Evolutionary conservation across 2,329 filamentous ascomycete species (phyloP).

Genomic region (Penicillium sp.): DNA sequence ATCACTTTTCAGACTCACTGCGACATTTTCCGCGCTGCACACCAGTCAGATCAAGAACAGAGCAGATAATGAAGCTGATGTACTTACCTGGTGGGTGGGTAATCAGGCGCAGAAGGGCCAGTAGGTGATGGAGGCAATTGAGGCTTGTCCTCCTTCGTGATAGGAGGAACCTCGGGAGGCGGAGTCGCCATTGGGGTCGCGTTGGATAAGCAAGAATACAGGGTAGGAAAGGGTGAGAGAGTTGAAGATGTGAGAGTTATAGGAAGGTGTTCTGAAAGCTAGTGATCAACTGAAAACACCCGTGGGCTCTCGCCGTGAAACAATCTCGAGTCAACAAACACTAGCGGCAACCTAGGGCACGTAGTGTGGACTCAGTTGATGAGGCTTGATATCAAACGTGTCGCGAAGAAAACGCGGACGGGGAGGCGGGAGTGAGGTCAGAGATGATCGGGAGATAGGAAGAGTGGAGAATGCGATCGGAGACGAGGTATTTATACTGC

Average conservation of each 20-base stretch:
- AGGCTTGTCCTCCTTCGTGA: conserved; percentile 43
- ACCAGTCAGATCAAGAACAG: conserved; percentile 8
- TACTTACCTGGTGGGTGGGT: conserved; percentile 32
- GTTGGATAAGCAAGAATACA: conserved; percentile 18
- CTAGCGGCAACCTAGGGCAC: neutral
- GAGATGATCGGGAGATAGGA: conserved; percentile 26
- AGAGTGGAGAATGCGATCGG: conserved; percentile 42
- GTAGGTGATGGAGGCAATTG: conserved; percentile 39
- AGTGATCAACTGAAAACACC: conserved; percentile 32
- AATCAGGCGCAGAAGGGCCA: conserved; percentile 30
- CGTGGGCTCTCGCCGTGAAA: neutral
- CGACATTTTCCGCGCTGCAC: conserved; percentile 24
- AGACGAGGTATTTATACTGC: conserved; percentile 43
- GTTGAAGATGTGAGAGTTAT: conserved; percentile 19
- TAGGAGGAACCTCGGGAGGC: conserved; percentile 41
- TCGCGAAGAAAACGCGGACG: conserved; percentile 19
- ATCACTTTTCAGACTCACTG: conserved; percentile 20
- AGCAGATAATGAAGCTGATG: neutral
- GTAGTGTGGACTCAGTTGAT: conserved; percentile 7
- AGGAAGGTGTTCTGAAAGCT: conserved; percentile 19
- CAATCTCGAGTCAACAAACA: conserved; percentile 27
- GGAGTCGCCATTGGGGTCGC: conserved; percentile 42
- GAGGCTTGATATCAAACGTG: conserved; percentile 20
- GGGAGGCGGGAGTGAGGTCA: conserved; percentile 12
- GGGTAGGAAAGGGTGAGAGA: conserved; percentile 14